Base-by-base conservation (phyloP, 202 grass and related monocot species). In the Zoysia matrella region DNA sequence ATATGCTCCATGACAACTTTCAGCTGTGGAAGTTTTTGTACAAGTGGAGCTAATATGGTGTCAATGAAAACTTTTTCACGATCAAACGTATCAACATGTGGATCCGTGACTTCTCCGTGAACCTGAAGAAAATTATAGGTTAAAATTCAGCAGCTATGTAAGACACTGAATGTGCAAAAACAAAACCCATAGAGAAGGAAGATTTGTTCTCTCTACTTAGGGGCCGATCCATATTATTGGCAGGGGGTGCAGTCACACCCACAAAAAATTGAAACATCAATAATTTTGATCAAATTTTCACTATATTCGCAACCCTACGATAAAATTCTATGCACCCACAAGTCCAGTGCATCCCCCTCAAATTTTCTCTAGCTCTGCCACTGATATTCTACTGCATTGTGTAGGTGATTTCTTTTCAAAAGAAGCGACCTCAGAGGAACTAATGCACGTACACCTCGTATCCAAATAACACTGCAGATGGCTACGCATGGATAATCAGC, bases 1-100 rank as follows among this genome's bases (percentile, higher is more conserved):
- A 99, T 94, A 67, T 99, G 93, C 69, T 99, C 93, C 93, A 99
- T 90, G 54, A 99, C 83, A 64, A 97, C 84, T 89, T 97, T 97
- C 65, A 93, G 83, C 39, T 80, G 76, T 40, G 89, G 91, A 71
- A 97, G 80, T 55, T 70, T 89, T 64, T 91, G 82, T 41, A 91
- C 86, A 61, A 97, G 84, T 60, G 91, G 91, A 72, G 82, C 40
- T 84, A 97, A 89, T 89, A 87, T 91, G 62, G 47, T 91, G 44
- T 93, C 89, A 18, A 97, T 93, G 69, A 97, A 97, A 53, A 91
- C 88, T 75, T 86, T 97, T 70, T 97, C 94, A 0, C 89, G 84
- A 49, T 93, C 94, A 87, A 93, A 97, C 8, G 89, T 97, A 76
- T 97, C 91, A 7, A 97, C 89, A 81, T 61, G 75, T 52, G 84